A percentile compares a stretch with the other conserved stretches of the same genome.
Evolutionary conservation across 352 stramenopile genomes (phyloP).

Genomic region (Pythium oligandrum): DNA sequence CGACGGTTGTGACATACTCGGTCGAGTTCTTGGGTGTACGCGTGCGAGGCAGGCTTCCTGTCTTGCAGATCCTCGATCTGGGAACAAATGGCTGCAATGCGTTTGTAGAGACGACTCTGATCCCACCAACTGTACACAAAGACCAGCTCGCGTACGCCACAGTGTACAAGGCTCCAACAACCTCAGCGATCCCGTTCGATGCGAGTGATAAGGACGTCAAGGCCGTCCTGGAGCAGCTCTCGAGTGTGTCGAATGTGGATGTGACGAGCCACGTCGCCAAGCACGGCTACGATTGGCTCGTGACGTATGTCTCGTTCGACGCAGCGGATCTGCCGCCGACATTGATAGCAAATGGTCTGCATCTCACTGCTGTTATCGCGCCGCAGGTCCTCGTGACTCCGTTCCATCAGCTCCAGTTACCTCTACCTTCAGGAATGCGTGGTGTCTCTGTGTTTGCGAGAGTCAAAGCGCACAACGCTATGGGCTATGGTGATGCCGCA

Average conservation of each 20-base stretch:
- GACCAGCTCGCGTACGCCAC: conserved; percentile 60
- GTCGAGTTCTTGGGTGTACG: conserved; percentile 89
- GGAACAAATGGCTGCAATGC: conserved; percentile 90
- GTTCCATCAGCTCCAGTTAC: conserved; percentile 32
- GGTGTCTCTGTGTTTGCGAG: conserved; percentile 50
- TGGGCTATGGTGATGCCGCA: conserved; percentile 40
- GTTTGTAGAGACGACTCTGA: conserved; percentile 24
- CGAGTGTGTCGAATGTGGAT: conserved; percentile 84
- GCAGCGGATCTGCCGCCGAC: conserved; percentile 10
- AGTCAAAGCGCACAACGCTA: conserved; percentile 50
- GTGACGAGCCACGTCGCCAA: conserved; percentile 79
- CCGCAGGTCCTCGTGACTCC: conserved; percentile 43
- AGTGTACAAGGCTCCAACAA: conserved; percentile 91
- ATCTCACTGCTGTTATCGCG: conserved; percentile 37
- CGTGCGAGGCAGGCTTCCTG: conserved; percentile 88
- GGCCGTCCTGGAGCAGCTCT: conserved; percentile 88
- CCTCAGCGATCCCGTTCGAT: conserved; percentile 86
- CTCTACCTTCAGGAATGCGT: too few species aligned
- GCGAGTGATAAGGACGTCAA: conserved; percentile 90
- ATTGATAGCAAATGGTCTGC: conserved; percentile 44
- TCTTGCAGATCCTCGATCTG: conserved; percentile 83
- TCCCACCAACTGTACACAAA: conserved; percentile 18
- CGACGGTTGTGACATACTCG: conserved; percentile 80
- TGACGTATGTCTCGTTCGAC: conserved; percentile 90
- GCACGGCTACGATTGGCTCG: conserved; percentile 88